Percentiles rank a stretch among this genome's conserved stretches.
phyloP scores from a whole-genome alignment of 1,284 basidiomycete species.

The Anthracocystis setariae region DNA sequence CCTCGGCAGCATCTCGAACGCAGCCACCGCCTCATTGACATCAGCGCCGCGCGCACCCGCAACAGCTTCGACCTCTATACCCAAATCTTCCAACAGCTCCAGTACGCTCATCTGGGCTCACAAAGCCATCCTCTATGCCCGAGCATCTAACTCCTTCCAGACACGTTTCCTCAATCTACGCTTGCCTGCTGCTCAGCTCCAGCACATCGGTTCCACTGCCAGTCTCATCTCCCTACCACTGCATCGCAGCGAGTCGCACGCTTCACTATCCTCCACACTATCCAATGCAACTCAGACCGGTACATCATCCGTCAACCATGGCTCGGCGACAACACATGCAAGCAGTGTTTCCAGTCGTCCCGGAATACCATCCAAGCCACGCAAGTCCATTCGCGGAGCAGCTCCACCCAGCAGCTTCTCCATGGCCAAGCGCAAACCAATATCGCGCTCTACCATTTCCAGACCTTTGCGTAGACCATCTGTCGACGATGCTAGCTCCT shows the following conservation, averaged over 20 bases:
- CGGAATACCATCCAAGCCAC: slow-evolving; percentile 10
- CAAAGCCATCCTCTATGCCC: slow-evolving; percentile 94
- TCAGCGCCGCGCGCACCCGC: slow-evolving; percentile 1
- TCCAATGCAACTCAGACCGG: slow-evolving; percentile 21
- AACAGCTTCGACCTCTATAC: slow-evolving; percentile 14
- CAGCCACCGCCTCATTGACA: slow-evolving; percentile 6
- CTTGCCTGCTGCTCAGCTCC: slow-evolving; percentile 55
- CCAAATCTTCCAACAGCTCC: neutral
- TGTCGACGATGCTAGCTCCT: slow-evolving; percentile 27
- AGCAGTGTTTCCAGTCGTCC: slow-evolving; percentile 6
- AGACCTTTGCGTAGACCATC: slow-evolving; percentile 29
- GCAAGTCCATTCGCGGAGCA: slow-evolving; percentile 31
- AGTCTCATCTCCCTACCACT: slow-evolving; percentile 51
- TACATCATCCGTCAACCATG: neutral
- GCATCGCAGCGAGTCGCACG: slow-evolving; percentile 27
- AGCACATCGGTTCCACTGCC: slow-evolving; percentile 46
- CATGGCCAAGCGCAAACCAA: slow-evolving; percentile 33
- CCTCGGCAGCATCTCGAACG: slow-evolving; percentile 1
- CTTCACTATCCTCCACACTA: slow-evolving; percentile 19
- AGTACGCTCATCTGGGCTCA: slow-evolving; percentile 77
- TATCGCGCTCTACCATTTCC: slow-evolving; percentile 44
- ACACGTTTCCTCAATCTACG: slow-evolving; percentile 76
- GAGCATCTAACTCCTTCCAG: slow-evolving; percentile 72
- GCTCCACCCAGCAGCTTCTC: slow-evolving; percentile 54
- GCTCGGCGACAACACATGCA: neutral